phyloP scores from a whole-genome alignment of 1,139 yeast genomes.

The Taphrina wiesneri region DNA sequence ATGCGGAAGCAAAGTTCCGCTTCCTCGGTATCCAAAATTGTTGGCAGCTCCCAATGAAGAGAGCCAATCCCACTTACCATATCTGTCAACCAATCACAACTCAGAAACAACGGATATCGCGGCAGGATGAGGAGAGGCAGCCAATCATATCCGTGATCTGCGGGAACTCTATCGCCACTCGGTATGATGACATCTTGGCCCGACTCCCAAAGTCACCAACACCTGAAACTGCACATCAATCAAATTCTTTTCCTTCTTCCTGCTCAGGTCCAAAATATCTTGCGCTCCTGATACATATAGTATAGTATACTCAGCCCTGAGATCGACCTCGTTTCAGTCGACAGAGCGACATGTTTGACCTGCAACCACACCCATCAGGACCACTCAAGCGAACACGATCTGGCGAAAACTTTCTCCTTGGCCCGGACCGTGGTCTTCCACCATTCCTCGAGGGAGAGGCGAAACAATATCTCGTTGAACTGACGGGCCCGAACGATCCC shows the following conservation, averaged over 20 bases:
- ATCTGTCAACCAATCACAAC: not conserved
- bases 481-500: slow-evolving; percentile 7
- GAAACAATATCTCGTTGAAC: slow-evolving; percentile 4
- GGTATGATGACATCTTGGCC: not conserved
- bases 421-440: slow-evolving; percentile 13
- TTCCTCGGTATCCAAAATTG: not conserved
- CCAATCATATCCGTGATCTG: no score
- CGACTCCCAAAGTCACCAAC: not conserved
- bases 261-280: not conserved
- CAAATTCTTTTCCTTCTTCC: no score
- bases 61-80: not conserved
- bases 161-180: not conserved
- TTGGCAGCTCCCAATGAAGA: not conserved
- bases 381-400: not conserved
- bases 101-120: not conserved
- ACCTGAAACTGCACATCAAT: no score
- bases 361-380: slow-evolving; percentile 4
- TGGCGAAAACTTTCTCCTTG: not conserved
- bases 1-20: no score
- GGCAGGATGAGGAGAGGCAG: no score
- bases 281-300: not conserved
- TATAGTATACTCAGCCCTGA: no score
- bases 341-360: slow-evolving; percentile 4
- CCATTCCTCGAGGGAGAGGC: not conserved
- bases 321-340: no score